These are phyloP conservation scores for Malus asiatica DNA, from an alignment of 306 rosid species.

Conservation along the genomic window DNA sequence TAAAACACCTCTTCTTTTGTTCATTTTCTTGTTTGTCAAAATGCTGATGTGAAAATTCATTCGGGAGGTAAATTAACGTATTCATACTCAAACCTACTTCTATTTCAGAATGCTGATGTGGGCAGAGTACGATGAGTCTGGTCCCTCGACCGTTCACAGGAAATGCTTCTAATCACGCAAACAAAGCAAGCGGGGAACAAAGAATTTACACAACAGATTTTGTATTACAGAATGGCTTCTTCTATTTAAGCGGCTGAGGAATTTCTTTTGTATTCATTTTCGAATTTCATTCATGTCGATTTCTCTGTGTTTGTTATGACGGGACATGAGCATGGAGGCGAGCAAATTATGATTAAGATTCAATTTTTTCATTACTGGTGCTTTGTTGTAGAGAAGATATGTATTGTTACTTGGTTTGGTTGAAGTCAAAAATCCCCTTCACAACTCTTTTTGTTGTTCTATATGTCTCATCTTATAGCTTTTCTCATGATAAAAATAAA, in stretches of 20 bases:
- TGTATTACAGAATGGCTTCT: slow-evolving; percentile 41
- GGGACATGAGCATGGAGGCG: slow-evolving; percentile 54
- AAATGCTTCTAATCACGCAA: too few species aligned
- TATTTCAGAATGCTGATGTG: too few species aligned
- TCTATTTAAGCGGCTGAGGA: slow-evolving; percentile 44
- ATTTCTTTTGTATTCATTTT: slow-evolving; percentile 24
- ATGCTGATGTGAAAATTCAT: not conserved
- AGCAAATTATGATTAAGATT: slow-evolving; percentile 44
- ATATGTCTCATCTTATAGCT: too few species aligned
- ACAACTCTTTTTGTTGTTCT: not conserved
- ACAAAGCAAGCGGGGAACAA: too few species aligned
- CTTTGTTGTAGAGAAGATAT: slow-evolving; percentile 32
- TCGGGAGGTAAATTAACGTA: not conserved
- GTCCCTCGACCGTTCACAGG: too few species aligned
- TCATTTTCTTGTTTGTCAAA: not conserved
- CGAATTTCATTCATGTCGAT: slow-evolving; percentile 41
- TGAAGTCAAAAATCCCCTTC: slow-evolving; percentile 42
- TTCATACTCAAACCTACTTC: too few species aligned
- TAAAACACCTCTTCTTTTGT: not conserved
- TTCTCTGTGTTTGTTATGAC: slow-evolving; percentile 33
- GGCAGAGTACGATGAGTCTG: too few species aligned
- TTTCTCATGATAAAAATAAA: too few species aligned
- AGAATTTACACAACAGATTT: too few species aligned
- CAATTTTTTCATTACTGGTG: slow-evolving; percentile 13
- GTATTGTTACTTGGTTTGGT: slow-evolving; percentile 47